A percentile compares a stretch with the other conserved stretches of the same genome.
These are phyloP conservation scores for Guillardia theta DNA, from an alignment of 78 protist species.

Conservation along the genomic window DNA sequence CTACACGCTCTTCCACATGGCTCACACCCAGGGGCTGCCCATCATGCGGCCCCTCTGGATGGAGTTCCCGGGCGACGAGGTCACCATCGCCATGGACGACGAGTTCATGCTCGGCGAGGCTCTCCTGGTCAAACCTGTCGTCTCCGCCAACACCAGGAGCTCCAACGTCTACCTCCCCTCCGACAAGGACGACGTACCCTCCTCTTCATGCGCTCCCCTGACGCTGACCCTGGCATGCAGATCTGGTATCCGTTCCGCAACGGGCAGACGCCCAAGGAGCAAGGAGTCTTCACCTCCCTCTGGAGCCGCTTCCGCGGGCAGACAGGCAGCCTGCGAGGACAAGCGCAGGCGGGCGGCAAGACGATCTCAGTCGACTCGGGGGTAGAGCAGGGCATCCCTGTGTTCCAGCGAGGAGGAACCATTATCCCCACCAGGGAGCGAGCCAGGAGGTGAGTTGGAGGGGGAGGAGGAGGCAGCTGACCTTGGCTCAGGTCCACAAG, in stretches of 20 bases:
- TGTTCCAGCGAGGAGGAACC: slow-evolving; percentile 86
- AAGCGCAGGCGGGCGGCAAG: background rate
- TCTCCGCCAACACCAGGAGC: background rate
- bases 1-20: slow-evolving; percentile 77
- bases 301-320: background rate
- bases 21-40: slow-evolving; percentile 56
- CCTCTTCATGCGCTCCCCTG: too few relatives aligned
- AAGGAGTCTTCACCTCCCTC: background rate
- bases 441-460: slow-evolving; percentile 60
- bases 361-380: background rate
- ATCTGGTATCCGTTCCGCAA: background rate
- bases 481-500: background rate
- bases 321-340: background rate
- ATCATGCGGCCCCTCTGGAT: slow-evolving; percentile 74
- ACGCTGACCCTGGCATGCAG: too few relatives aligned
- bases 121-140: slow-evolving; percentile 66
- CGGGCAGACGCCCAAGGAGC: too few relatives aligned
- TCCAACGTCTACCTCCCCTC: slow-evolving; percentile 59
- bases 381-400: slow-evolving; percentile 71
- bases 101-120: slow-evolving; percentile 64
- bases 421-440: slow-evolving; percentile 80
- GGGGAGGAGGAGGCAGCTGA: background rate
- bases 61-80: slow-evolving; percentile 67
- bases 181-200: too few relatives aligned
- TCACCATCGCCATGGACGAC: slow-evolving; percentile 37